Conservation (phyloP, 169 alveolate species). For the Blepharisma undulans region DNA sequence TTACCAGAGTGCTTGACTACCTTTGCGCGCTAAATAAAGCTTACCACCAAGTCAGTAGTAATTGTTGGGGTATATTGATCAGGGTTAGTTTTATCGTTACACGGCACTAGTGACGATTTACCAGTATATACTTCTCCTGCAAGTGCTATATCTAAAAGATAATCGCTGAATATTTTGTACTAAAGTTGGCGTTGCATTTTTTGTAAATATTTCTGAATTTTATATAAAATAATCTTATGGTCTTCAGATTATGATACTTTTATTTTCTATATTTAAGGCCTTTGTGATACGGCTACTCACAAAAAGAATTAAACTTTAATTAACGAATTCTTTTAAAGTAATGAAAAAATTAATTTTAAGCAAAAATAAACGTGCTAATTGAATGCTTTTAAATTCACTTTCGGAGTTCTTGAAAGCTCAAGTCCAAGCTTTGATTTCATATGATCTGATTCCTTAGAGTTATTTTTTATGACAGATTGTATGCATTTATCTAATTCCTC, state of each 20-base stretch:
- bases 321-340: no score
- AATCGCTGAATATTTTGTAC: slow-evolving; percentile 10
- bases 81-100: slow-evolving; percentile 88
- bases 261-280: no score
- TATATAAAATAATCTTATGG: no score
- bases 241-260: no score
- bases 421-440: background rate
- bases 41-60: slow-evolving; percentile 88
- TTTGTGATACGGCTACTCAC: no score
- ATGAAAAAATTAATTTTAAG: background rate
- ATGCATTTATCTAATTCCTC: background rate
- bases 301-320: no score
- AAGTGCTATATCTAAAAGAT: slow-evolving; percentile 10
- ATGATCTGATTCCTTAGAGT: background rate
- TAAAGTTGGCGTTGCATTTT: background rate
- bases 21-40: background rate
- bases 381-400: background rate
- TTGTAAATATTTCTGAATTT: no score
- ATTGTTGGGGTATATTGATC: slow-evolving; percentile 91
- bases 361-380: background rate
- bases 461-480: background rate
- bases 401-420: background rate
- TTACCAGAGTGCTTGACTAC: background rate
- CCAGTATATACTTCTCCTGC: slow-evolving; percentile 38
- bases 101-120: slow-evolving; percentile 16